These are phyloP conservation scores for Cryphonectria japonica DNA, from an alignment of 2,329 filamentous ascomycete species.

Conservation along the genomic window DNA sequence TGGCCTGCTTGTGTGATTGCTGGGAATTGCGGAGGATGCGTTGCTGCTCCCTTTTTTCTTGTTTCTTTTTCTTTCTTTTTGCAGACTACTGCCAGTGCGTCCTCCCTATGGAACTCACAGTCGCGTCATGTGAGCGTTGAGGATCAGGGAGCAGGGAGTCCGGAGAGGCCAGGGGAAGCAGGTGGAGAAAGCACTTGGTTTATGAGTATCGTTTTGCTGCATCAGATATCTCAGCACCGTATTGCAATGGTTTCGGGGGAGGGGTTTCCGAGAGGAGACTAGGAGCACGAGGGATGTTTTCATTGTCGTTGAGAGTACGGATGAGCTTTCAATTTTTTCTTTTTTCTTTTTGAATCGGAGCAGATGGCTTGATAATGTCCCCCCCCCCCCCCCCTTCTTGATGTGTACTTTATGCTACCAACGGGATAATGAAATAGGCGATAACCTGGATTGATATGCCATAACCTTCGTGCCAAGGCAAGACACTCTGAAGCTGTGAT, in stretches of 20 bases:
- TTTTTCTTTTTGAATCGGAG: constrained; percentile 23
- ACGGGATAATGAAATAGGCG: constrained; percentile 29
- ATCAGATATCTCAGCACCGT: neutral
- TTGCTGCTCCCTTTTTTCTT: neutral
- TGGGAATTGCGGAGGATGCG: constrained; percentile 2
- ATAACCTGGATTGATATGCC: constrained; percentile 20
- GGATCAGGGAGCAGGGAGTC: neutral
- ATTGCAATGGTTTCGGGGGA: neutral
- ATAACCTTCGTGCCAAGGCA: neutral
- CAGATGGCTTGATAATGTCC: constrained; percentile 23
- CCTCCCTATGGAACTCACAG: neutral
- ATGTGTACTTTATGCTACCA: constrained; percentile 29
- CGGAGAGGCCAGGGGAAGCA: neutral
- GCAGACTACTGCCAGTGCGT: neutral
- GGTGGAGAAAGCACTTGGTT: neutral
- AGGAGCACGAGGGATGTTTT: neutral
- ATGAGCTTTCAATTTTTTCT: constrained; percentile 11
- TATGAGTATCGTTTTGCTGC: neutral
- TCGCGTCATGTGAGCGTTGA: neutral
- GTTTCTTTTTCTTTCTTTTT: neutral
- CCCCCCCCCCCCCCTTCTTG: neutral
- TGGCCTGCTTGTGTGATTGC: constrained; percentile 18
- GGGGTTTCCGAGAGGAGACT: neutral
- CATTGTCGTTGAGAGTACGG: neutral
- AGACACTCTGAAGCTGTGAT: neutral